These are phyloP conservation scores for Aegle marmelos DNA, from an alignment of 345 rosid species.

Conservation along the genomic window DNA sequence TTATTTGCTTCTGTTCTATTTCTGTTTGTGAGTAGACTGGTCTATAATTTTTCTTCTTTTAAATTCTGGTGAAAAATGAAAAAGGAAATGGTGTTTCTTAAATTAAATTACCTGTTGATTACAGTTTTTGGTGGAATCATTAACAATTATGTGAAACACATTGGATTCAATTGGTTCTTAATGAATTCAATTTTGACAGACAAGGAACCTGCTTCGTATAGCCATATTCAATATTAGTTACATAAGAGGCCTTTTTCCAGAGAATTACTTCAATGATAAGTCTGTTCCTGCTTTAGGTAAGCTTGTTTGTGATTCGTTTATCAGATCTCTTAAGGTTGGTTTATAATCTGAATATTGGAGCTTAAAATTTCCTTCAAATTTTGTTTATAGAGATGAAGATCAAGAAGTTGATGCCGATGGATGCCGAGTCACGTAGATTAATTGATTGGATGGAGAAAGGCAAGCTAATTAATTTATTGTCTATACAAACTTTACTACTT, in stretches of 20 bases:
- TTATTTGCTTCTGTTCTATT: neutral
- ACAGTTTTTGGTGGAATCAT: neutral
- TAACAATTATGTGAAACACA: neutral
- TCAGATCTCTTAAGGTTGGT: neutral
- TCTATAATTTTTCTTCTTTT: neutral
- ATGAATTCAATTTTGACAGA: slow-evolving; percentile 32
- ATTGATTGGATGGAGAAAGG: slow-evolving; percentile 99
- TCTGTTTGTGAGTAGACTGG: neutral
- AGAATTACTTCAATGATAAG: slow-evolving; percentile 91
- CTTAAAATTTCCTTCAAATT: slow-evolving; percentile 1
- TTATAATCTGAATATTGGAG: neutral
- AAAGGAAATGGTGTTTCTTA: neutral
- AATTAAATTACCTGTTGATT: neutral
- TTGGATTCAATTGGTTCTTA: neutral
- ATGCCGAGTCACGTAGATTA: slow-evolving; percentile 88
- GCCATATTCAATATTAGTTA: slow-evolving; percentile 96
- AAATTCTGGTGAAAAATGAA: neutral
- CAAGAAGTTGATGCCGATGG: slow-evolving; percentile 96
- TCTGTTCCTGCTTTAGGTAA: slow-evolving; percentile 94
- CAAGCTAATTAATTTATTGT: slow-evolving; percentile 13
- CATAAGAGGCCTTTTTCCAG: slow-evolving; percentile 94
- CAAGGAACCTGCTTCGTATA: slow-evolving; percentile 89
- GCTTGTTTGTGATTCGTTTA: neutral
- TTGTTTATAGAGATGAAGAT: slow-evolving; percentile 76
- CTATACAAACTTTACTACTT: neutral